Percentiles rank a stretch among this genome's conserved stretches.
phyloP scores from a whole-genome alignment of 2,329 filamentous ascomycete genomes.

The Colletotrichum agaves region DNA sequence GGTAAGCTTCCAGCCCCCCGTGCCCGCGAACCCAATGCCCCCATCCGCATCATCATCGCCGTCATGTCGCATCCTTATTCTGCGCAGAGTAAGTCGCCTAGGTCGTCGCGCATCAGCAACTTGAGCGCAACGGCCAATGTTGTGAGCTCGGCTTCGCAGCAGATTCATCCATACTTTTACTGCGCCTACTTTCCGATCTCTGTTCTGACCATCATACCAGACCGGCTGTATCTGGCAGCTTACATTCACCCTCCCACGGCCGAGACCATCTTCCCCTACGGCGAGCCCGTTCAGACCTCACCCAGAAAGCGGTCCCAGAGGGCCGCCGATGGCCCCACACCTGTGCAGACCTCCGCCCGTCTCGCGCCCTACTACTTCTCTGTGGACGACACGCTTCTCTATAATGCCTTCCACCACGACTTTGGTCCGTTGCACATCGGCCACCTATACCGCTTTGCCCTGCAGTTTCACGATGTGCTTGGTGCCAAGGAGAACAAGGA shows the following conservation, averaged over 20 bases:
- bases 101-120: slow-evolving; percentile 9
- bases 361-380: slow-evolving; percentile 91
- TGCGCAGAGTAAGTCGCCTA: slow-evolving; percentile 22
- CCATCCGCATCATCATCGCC: slow-evolving; percentile 5
- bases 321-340: slow-evolving; percentile 62
- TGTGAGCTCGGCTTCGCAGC: neutral
- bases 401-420: slow-evolving; percentile 98
- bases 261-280: slow-evolving; percentile 88
- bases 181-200: slow-evolving; percentile 41
- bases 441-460: slow-evolving; percentile 94
- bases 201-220: slow-evolving; percentile 63
- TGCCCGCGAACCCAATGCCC: neutral
- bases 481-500: slow-evolving; percentile 91
- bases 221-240: slow-evolving; percentile 93
- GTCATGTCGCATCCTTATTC: slow-evolving; percentile 48
- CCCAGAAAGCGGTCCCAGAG: slow-evolving; percentile 60
- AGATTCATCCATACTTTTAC: slow-evolving; percentile 35
- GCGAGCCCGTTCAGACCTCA: slow-evolving; percentile 58
- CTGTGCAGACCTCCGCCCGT: slow-evolving; percentile 51
- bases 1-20: slow-evolving; percentile 64
- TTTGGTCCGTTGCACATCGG: slow-evolving; percentile 98
- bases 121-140: slow-evolving; percentile 4
- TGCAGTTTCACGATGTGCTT: slow-evolving; percentile 94
- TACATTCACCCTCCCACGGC: slow-evolving; percentile 85
- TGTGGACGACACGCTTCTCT: slow-evolving; percentile 89